Base-by-base conservation (phyloP, 495 filamentous ascomycete species). In the Talaromyces adpressus region DNA sequence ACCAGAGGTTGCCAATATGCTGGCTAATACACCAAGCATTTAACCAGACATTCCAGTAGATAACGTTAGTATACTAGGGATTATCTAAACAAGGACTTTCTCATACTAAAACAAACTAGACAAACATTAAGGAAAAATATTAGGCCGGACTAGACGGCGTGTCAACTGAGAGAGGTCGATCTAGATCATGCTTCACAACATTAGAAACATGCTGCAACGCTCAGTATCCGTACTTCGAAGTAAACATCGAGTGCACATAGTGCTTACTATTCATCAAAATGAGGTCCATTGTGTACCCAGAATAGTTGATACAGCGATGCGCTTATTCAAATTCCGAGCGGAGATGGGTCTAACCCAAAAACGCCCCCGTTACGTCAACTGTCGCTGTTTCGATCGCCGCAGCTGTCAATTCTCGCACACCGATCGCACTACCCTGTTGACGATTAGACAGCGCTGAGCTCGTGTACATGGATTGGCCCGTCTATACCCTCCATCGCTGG, bases 331-430 rank as follows among this genome's bases (percentile, higher is more conserved):
- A 20, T 49, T 20, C 18, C 45, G 45, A 20, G 5, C 45, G 45
- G 45, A 20, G n/a, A 49, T 18, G 2, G 11, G 45, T 20, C 18
- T 7, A 49, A 49, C n/a, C 52, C 52, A 16, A 18, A 25, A 25
- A 7, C 52, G 23, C 52, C 52, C 27, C 52, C 52, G 52, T 56
- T 56, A 56, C 52, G 52, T 56, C 52, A 56, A 56, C 5, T 53
- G 51, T 12, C 52, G 22, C 52, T 25, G 20, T 16, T 4, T 41
- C 52, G 52, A 56, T 56, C 52, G 52, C 22, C 22, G 52, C 12
- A 16, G 2, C 27, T 11, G 9, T 56, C 52, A 16, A 22, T 9
- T 53, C 8, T 53, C 36, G 0, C 32, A 12, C 32, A 36, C 32
- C 6, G 29, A 30, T 30, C 29, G 29, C 29, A 30, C 9, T 7